Evolutionary conservation across 139 green algal genomes (phyloP).

Genomic region (Nannochloris sp.): DNA sequence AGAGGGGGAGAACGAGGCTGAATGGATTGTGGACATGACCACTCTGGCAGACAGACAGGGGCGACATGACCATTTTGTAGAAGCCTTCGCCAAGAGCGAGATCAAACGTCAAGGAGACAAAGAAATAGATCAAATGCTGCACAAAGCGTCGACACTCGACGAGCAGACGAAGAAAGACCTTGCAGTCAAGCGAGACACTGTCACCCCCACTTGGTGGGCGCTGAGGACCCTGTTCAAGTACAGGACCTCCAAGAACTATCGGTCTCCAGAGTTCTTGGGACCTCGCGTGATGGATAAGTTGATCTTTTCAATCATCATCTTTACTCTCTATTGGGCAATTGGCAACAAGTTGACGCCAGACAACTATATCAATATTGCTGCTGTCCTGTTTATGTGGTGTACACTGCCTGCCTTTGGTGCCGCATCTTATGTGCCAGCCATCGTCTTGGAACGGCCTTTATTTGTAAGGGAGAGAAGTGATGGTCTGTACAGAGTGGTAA

Average conservation of each 20-base stretch:
- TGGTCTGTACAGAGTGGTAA: conserved; percentile 67
- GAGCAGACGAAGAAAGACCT: conserved; percentile 37
- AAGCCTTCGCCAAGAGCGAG: conserved; percentile 10
- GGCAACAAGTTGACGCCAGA: conserved; percentile 9
- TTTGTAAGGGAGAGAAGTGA: conserved; percentile 71
- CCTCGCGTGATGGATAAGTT: conserved; percentile 67
- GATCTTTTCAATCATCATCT: conserved; percentile 45
- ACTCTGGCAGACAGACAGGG: conserved; percentile 29
- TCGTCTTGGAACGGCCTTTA: conserved; percentile 69
- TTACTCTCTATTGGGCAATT: conserved; percentile 53
- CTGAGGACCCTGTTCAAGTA: conserved; percentile 58
- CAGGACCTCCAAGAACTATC: conserved; percentile 59
- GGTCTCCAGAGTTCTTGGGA: conserved; percentile 40
- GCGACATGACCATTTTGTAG: conserved; percentile 13
- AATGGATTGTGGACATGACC: conserved; percentile 47
- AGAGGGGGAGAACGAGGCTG: conserved; percentile 36
- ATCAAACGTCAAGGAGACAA: conserved; percentile 9
- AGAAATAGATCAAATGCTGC: conserved; percentile 18
- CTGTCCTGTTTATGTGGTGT: conserved; percentile 69
- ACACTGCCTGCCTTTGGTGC: conserved; percentile 64
- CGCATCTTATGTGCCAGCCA: conserved; percentile 61
- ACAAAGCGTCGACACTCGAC: conserved; percentile 10
- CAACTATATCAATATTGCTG: conserved; percentile 62
- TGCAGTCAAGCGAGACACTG: conserved; percentile 39
- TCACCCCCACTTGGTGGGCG: conserved; percentile 65